A percentile compares a stretch with the other conserved stretches of the same genome.
Evolutionary conservation across 129 eudicot genomes (phyloP).

Genomic region (Helianthus tuberosus): DNA sequence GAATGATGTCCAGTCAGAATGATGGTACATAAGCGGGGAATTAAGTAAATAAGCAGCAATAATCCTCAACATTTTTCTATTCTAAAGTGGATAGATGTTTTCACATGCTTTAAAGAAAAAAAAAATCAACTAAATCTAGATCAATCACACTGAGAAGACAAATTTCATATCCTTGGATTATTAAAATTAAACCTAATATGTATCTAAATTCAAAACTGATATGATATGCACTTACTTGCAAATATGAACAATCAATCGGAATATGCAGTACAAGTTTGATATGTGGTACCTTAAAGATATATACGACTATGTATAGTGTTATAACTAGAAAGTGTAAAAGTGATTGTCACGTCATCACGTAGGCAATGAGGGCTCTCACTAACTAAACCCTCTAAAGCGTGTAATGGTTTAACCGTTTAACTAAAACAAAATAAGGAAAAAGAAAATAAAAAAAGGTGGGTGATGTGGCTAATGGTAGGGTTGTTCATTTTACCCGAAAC

Average conservation of each 20-base stretch:
- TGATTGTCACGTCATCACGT: too few relatives aligned
- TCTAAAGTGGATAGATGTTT: neutral
- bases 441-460: too few relatives aligned
- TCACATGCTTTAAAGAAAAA: neutral
- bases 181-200: neutral
- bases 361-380: too few relatives aligned
- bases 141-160: neutral
- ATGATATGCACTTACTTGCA: neutral
- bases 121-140: neutral
- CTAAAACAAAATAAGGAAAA: too few relatives aligned
- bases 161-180: neutral
- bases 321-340: too few relatives aligned
- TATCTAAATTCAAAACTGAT: neutral
- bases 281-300: too few relatives aligned
- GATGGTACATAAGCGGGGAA: neutral
- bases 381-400: too few relatives aligned
- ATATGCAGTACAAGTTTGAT: too few relatives aligned
- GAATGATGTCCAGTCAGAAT: conserved; percentile 21
- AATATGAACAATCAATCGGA: neutral
- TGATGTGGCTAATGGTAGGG: too few relatives aligned
- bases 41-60: neutral
- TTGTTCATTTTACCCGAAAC: too few relatives aligned
- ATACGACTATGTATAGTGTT: too few relatives aligned
- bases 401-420: too few relatives aligned
- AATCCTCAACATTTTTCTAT: neutral